Conservation (phyloP, 306 rosid species). For the Spatholobus suberectus region DNA sequence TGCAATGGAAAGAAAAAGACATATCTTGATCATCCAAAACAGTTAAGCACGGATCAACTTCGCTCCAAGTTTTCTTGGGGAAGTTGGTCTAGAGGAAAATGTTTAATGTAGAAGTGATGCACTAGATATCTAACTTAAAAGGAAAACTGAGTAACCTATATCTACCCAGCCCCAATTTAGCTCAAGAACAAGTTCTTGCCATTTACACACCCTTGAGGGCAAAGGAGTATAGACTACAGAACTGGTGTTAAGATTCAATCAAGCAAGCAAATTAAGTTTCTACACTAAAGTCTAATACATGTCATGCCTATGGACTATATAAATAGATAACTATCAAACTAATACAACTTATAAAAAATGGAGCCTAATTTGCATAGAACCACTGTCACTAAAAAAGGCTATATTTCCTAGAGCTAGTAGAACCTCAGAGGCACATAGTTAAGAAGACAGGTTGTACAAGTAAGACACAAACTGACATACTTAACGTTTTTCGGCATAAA, state of each 20-base stretch:
- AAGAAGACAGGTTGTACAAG: neutral
- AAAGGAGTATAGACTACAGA: neutral
- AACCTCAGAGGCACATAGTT: neutral
- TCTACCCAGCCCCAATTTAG: neutral
- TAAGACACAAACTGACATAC: neutral
- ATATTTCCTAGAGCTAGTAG: neutral
- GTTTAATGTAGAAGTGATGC: neutral
- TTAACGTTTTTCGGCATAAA: neutral
- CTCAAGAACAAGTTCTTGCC: slow-evolving; percentile 8
- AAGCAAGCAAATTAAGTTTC: slow-evolving; percentile 4
- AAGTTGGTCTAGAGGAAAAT: neutral
- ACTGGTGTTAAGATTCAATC: slow-evolving; percentile 5
- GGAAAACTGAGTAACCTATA: neutral
- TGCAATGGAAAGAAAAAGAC: slow-evolving; percentile 10
- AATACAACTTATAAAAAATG: neutral
- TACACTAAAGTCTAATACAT: neutral
- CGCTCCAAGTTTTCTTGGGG: slow-evolving; percentile 15
- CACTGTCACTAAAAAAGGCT: neutral
- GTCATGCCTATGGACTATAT: neutral
- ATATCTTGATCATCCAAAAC: neutral
- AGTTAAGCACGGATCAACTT: slow-evolving; percentile 29
- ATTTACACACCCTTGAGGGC: neutral
- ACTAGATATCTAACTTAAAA: neutral
- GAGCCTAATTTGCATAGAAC: neutral
- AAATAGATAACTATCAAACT: slow-evolving; percentile 2